Base-by-base conservation (phyloP, 306 rosid species). In the Acacia acuminata region DNA sequence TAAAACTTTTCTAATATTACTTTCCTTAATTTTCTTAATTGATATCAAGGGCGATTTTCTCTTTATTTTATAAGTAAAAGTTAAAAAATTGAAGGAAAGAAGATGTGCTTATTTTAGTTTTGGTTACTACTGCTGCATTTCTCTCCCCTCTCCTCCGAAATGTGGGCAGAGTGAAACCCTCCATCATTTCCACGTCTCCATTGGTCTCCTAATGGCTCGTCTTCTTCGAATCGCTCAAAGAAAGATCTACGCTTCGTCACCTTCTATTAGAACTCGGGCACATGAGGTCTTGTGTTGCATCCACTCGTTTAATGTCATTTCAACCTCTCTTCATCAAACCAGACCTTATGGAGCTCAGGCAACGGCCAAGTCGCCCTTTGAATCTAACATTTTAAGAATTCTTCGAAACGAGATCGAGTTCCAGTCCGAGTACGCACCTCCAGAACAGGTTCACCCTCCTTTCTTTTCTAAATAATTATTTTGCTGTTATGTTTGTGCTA, bases 371-470 rank as follows among this genome's bases (percentile, higher is more conserved):
- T 95, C 99, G 66, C 96, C 92, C 17, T 79, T 93, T 84, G 89
- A 90, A 22, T 85, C 94, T 14, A 92, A 88, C 91, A 87, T 92
- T 56, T 66, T 92, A 63, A 84, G 97, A 84, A 81, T 92, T 22
- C 91, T 93, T n/a, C 86, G 86, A 9, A 88, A 85, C 79, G 97
- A 93, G 78, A 88, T 92, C 30, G 85, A 85, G 77, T 90, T 86
- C 86, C 93, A 86, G 45, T 77, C 61, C 47, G 89, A 87, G 9
- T 90, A 82, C 75, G 93, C 95, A 53, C 97, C 95, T 79, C 93
- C 93, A 3, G 81, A 87, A 7, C 90, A 92, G 98, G 99, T 93
- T 88, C 60, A 53, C 79, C 20, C 15, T 10, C 66, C 22, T 64
- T 25, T 70, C 34, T 22, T 70, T 69, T 42, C 51, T n/a, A 4